These are phyloP conservation scores for Xylariomycetidae sp. DNA, from an alignment of 2,329 filamentous ascomycete genomes.

Conservation along the genomic window DNA sequence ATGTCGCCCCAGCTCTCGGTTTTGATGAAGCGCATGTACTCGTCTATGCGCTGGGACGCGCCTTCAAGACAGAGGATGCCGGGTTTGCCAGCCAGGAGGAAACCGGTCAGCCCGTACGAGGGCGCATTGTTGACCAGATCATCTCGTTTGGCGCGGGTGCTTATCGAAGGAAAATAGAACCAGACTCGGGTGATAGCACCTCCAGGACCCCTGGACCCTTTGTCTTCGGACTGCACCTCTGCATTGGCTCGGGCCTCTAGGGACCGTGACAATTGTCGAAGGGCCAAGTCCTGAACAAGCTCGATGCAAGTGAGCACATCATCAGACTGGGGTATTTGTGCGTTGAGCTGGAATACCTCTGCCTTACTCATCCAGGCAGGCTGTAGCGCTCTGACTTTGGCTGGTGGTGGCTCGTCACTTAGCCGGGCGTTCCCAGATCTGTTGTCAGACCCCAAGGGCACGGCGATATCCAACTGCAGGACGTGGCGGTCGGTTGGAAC, in stretches of 20 bases:
- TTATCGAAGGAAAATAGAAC: conserved; percentile 60
- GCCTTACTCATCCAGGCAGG: conserved; percentile 47
- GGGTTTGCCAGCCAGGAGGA: conserved; percentile 55
- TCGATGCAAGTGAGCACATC: conserved; percentile 35
- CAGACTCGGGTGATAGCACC: conserved; percentile 44
- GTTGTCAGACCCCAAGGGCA: conserved; percentile 24
- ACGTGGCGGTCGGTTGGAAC: no score
- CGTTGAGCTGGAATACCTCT: conserved; percentile 35
- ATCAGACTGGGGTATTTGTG: conserved; percentile 14
- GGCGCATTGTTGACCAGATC: conserved; percentile 51
- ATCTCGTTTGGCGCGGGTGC: conserved; percentile 51
- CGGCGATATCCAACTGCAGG: conserved; percentile 29
- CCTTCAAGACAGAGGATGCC: conserved; percentile 49
- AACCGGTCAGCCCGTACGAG: conserved; percentile 47
- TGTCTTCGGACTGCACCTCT: neutral
- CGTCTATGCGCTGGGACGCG: conserved; percentile 40
- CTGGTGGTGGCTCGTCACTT: conserved; percentile 33
- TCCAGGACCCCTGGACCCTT: neutral
- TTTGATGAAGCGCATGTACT: conserved; percentile 58
- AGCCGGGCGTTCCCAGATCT: neutral
- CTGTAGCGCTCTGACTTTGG: conserved; percentile 39
- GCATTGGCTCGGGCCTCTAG: neutral
- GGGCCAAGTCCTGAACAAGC: neutral
- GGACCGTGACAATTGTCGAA: neutral
- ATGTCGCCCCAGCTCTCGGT: conserved; percentile 59